Conservation (phyloP, 1,139 yeast species). For the Candida dubliniensis region DNA sequence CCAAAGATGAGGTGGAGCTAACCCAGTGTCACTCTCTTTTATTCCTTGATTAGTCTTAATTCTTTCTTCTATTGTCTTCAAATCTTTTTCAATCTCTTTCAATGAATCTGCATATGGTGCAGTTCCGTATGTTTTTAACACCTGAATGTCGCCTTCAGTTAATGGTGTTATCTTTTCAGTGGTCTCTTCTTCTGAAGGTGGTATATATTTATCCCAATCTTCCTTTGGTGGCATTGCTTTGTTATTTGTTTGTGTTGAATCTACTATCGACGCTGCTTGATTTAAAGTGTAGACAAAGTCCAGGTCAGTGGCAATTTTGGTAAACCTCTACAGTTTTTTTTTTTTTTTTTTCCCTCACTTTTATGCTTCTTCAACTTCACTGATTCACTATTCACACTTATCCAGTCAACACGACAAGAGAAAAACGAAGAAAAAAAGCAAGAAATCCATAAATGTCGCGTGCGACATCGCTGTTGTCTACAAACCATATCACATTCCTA, state of each 20-base stretch:
- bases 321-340: background rate
- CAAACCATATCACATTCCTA: background rate
- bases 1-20: conserved; percentile 96
- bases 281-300: background rate
- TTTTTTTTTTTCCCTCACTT: too few species aligned
- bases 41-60: conserved; percentile 93
- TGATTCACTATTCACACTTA: too few species aligned
- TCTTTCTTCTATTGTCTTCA: conserved; percentile 76
- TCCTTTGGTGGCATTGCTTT: conserved; percentile 74
- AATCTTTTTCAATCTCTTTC: conserved; percentile 80
- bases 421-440: background rate
- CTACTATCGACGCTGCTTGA: too few species aligned
- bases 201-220: conserved; percentile 96
- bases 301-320: background rate
- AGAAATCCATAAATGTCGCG: background rate
- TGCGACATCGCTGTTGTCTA: background rate
- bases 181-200: conserved; percentile 71
- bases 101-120: conserved; percentile 89
- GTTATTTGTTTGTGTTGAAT: background rate
- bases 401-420: background rate
- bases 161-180: conserved; percentile 83
- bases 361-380: too few species aligned
- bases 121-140: conserved; percentile 92
- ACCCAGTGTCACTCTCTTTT: conserved; percentile 93
- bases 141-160: conserved; percentile 96